A percentile compares a stretch with the other conserved stretches of the same genome.
phyloP scores from a whole-genome alignment of 257 asterid species.

The Ehretia macrophylla region DNA sequence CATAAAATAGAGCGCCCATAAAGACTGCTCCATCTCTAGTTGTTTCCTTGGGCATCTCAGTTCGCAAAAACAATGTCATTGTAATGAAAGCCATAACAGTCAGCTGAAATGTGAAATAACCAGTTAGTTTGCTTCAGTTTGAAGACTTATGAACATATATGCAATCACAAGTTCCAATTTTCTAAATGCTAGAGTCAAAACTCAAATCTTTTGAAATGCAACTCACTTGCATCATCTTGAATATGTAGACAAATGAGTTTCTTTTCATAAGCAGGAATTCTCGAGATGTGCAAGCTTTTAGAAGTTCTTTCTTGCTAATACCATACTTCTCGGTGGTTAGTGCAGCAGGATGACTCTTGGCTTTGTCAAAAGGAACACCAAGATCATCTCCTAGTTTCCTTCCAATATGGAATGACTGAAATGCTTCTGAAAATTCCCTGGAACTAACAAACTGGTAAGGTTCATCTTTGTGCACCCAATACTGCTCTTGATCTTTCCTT shows the following conservation, averaged over 20 bases:
- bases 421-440: constrained; percentile 15
- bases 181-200: too few species aligned
- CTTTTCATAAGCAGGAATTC: constrained; percentile 22
- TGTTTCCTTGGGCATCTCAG: constrained; percentile 13
- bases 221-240: constrained; percentile 16
- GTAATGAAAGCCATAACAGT: constrained; percentile 1
- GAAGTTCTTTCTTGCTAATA: constrained; percentile 14
- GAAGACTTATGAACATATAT: not conserved
- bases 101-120: constrained; percentile 8
- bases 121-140: not conserved
- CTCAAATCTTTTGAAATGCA: not conserved
- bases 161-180: too few species aligned
- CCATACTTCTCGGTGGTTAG: constrained; percentile 19
- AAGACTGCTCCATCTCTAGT: constrained; percentile 12
- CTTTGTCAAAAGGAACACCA: constrained; percentile 16
- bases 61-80: constrained; percentile 18
- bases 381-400: constrained; percentile 16
- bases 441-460: constrained; percentile 11
- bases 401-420: constrained; percentile 20
- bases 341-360: constrained; percentile 14
- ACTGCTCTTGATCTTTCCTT: constrained; percentile 24
- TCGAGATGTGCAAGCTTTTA: constrained; percentile 21
- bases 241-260: constrained; percentile 19
- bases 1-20: constrained; percentile 13
- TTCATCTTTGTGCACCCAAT: constrained; percentile 13